Percentiles rank a stretch among this genome's conserved stretches.
phyloP scores from a whole-genome alignment of 1,284 basidiomycete species.

The Mixia osmundae region DNA sequence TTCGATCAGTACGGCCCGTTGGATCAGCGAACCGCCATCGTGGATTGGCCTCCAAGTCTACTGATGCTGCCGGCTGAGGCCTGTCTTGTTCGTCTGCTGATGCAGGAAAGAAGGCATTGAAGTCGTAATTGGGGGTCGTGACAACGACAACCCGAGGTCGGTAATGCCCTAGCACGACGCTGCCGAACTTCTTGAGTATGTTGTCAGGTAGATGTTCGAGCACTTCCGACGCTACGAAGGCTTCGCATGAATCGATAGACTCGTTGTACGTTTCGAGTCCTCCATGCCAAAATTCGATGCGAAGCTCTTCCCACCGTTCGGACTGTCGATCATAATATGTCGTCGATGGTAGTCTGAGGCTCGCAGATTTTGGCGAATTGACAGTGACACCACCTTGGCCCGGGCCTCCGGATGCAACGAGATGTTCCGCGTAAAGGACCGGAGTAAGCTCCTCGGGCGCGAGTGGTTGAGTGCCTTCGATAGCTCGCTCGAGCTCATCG shows the following conservation, averaged over 20 bases:
- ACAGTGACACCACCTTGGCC: too few relatives aligned
- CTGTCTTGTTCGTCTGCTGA: conserved; percentile 49
- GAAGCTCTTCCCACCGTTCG: conserved; percentile 57
- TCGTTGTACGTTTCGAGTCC: conserved; percentile 51
- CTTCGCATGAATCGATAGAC: conserved; percentile 41
- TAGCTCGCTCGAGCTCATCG: conserved; percentile 31
- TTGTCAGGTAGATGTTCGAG: conserved; percentile 64
- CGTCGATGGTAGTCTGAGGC: too few relatives aligned
- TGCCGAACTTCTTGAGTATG: conserved; percentile 47
- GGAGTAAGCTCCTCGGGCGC: too few relatives aligned
- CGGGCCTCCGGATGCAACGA: conserved; percentile 36
- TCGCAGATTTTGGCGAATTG: too few relatives aligned
- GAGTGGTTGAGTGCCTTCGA: conserved; percentile 27
- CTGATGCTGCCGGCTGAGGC: too few relatives aligned
- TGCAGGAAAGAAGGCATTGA: too few relatives aligned
- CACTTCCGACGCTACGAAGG: conserved; percentile 4
- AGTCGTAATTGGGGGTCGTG: conserved; percentile 68
- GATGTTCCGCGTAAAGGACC: conserved; percentile 30
- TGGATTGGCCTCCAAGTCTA: too few relatives aligned
- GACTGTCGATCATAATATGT: too few relatives aligned
- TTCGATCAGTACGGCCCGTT: conserved; percentile 36
- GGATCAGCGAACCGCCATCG: too few relatives aligned
- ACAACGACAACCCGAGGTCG: conserved; percentile 53
- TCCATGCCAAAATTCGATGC: conserved; percentile 56
- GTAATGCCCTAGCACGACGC: conserved; percentile 58